A percentile compares a stretch with the other conserved stretches of the same genome.
Evolutionary conservation across 164 flowering plant species (phyloP).

Genomic region (Kalanchoe fedtschenkoi): DNA sequence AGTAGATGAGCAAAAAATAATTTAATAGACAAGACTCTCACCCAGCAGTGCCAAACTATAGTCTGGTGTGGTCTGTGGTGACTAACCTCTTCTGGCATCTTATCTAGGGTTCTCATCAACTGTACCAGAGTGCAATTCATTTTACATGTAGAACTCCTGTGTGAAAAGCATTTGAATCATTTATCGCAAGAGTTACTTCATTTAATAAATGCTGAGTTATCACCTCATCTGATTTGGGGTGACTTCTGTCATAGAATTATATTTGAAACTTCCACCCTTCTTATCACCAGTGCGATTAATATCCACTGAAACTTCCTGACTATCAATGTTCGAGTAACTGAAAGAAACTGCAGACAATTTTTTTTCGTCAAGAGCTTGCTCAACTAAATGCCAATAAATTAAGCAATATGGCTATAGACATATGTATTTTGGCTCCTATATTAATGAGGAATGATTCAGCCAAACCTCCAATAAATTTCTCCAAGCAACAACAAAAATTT

Average conservation of each 20-base stretch:
- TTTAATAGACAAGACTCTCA: no score
- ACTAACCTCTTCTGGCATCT: constrained; percentile 74
- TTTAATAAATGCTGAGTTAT: not conserved
- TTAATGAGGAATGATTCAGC: not conserved
- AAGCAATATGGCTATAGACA: no score
- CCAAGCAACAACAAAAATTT: not conserved
- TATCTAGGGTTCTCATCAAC: constrained; percentile 89
- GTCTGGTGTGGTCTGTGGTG: no score
- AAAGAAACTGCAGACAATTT: constrained; percentile 65
- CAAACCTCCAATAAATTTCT: not conserved
- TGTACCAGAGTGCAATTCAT: constrained; percentile 90
- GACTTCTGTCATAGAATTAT: constrained; percentile 42
- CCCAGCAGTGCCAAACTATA: not conserved
- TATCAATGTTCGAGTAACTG: constrained; percentile 60
- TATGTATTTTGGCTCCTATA: no score
- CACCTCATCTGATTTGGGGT: constrained; percentile 91
- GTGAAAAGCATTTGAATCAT: not conserved
- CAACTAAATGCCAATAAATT: no score
- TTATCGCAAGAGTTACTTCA: not conserved
- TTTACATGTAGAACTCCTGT: constrained; percentile 92
- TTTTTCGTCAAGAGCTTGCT: no score
- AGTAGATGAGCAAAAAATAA: not conserved
- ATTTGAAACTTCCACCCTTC: constrained; percentile 72
- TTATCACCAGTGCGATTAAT: constrained; percentile 67
- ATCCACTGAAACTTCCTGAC: constrained; percentile 76